Evolutionary conservation across 345 rosid genomes (phyloP).

Genomic region (Pugionium cornutum): DNA sequence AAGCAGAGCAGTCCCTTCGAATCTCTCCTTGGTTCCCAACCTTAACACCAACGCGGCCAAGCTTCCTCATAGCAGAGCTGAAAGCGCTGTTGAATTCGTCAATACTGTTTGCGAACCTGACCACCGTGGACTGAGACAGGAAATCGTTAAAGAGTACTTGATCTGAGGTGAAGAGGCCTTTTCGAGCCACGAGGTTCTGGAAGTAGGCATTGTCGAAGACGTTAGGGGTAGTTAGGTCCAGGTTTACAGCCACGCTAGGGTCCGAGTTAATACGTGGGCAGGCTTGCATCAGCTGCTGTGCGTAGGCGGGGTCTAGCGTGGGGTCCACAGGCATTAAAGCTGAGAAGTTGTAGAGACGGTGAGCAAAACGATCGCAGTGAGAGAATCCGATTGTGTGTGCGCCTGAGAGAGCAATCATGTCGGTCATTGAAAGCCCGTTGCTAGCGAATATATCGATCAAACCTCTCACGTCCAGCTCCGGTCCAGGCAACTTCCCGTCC

Average conservation of each 20-base stretch:
- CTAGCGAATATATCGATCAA: conserved; percentile 54
- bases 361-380: conserved; percentile 66
- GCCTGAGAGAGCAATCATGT: conserved; percentile 92
- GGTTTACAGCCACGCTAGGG: conserved; percentile 50
- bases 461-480: conserved; percentile 48
- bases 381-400: conserved; percentile 90
- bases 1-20: conserved; percentile 62
- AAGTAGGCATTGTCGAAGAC: conserved; percentile 67
- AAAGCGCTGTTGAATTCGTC: conserved; percentile 65
- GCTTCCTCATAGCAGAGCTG: conserved; percentile 62
- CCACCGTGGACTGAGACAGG: conserved; percentile 55
- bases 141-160: conserved; percentile 55
- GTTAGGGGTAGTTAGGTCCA: conserved; percentile 61
- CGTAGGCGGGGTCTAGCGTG: conserved; percentile 55
- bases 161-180: conserved; percentile 77
- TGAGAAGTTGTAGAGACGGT: conserved; percentile 69
- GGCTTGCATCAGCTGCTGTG: conserved; percentile 50
- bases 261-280: conserved; percentile 56
- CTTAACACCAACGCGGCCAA: conserved; percentile 72
- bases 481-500: conserved; percentile 69
- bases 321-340: conserved; percentile 61
- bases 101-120: conserved; percentile 55
- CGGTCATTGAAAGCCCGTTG: conserved; percentile 55
- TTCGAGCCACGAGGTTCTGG: conserved; percentile 68
- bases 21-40: conserved; percentile 67